These are phyloP conservation scores for Phytophthora europaea DNA, from an alignment of 352 stramenopile genomes.

Conservation along the genomic window DNA sequence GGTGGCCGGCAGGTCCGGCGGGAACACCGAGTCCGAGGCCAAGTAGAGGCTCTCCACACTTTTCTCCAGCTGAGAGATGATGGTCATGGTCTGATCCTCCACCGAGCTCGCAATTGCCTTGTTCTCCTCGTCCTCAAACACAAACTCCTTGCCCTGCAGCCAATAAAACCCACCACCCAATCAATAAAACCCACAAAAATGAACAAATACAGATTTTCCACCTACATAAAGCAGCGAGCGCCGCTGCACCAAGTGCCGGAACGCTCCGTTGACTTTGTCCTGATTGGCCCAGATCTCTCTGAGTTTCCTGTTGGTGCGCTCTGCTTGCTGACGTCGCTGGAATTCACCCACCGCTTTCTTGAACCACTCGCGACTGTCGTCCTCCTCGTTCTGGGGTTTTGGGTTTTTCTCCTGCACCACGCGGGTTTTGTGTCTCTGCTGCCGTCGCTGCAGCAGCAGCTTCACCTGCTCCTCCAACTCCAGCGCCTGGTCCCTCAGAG, in stretches of 20 bases:
- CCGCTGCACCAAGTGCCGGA: slow-evolving; percentile 39
- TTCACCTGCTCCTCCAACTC: slow-evolving; percentile 43
- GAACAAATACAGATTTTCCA: background rate
- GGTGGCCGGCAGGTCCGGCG: slow-evolving; percentile 25
- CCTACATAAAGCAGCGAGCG: slow-evolving; percentile 39
- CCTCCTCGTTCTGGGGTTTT: slow-evolving; percentile 20
- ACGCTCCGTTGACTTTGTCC: slow-evolving; percentile 37
- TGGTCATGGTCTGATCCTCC: slow-evolving; percentile 34
- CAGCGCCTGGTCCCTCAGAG: slow-evolving; percentile 34
- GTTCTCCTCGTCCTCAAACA: slow-evolving; percentile 36
- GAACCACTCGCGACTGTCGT: slow-evolving; percentile 36
- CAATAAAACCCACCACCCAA: slow-evolving; percentile 3
- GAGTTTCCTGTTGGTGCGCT: slow-evolving; percentile 44
- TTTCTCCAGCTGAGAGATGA: slow-evolving; percentile 46
- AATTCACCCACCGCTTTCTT: slow-evolving; percentile 36
- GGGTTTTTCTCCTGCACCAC: slow-evolving; percentile 19
- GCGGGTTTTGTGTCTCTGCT: slow-evolving; percentile 21
- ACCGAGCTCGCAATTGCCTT: slow-evolving; percentile 5
- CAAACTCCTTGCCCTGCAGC: slow-evolving; percentile 33
- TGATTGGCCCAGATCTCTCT: slow-evolving; percentile 45
- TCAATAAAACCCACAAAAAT: slow-evolving; percentile 23
- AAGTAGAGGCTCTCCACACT: slow-evolving; percentile 39
- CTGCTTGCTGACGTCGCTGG: slow-evolving; percentile 35
- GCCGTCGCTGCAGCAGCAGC: slow-evolving; percentile 33
- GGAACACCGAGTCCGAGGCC: slow-evolving; percentile 43